Evolutionary conservation across 805 yeast genomes (phyloP).

Genomic region (Spathaspora arborariae): DNA sequence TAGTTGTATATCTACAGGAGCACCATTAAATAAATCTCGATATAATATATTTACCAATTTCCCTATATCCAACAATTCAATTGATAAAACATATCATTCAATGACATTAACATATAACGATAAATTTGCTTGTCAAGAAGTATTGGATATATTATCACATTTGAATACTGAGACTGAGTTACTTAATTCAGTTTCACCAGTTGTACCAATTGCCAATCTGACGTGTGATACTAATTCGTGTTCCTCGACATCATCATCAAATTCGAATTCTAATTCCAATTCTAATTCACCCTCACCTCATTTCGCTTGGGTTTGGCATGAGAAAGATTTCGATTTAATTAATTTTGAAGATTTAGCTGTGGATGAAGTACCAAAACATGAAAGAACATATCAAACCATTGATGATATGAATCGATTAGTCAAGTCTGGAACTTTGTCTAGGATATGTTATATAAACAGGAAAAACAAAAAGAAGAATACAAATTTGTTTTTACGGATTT

Average conservation of each 20-base stretch:
- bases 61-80: constrained; percentile 17
- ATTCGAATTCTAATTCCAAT: too few species aligned
- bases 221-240: not conserved
- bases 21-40: constrained; percentile 22
- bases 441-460: constrained; percentile 7
- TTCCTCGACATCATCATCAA: not conserved
- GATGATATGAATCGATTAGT: constrained; percentile 9
- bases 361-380: constrained; percentile 3
- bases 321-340: constrained; percentile 21
- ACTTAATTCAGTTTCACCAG: not conserved
- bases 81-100: constrained; percentile 17
- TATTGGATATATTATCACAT: constrained; percentile 14
- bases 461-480: not conserved
- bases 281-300: constrained; percentile 3
- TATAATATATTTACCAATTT: constrained; percentile 16
- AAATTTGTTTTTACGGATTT: not conserved
- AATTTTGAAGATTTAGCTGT: constrained; percentile 15
- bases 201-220: not conserved
- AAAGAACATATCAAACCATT: constrained; percentile 18
- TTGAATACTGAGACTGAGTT: constrained; percentile 5
- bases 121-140: constrained; percentile 15
- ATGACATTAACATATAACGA: constrained; percentile 19
- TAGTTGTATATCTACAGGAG: constrained; percentile 21
- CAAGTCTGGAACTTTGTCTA: not conserved
- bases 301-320: constrained; percentile 31